phyloP scores from a whole-genome alignment of 73 alveolate genomes.

The Tetrahymena thermophila region DNA sequence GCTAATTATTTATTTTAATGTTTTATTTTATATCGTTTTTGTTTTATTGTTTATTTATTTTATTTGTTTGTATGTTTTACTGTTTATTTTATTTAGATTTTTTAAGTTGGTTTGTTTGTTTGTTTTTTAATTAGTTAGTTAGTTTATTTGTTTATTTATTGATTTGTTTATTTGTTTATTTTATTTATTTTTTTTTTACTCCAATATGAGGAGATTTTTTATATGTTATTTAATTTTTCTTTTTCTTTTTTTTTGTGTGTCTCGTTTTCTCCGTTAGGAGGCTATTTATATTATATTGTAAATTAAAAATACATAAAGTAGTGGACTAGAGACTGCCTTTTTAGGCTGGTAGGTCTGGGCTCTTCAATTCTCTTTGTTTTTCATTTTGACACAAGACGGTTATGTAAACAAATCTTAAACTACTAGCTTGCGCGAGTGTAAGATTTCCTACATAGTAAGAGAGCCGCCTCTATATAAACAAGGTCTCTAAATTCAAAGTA shows the following conservation, averaged over 20 bases:
- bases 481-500: neutral
- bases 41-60: neutral
- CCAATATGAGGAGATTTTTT: neutral
- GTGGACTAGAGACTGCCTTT: conserved; percentile 5
- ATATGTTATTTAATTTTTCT: neutral
- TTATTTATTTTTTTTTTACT: neutral
- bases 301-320: neutral
- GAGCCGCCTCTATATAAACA: neutral
- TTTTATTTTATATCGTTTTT: too few relatives aligned
- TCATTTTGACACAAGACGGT: neutral
- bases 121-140: neutral
- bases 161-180: neutral
- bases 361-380: neutral
- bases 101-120: neutral
- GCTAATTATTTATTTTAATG: too few relatives aligned
- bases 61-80: neutral
- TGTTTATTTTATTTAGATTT: neutral
- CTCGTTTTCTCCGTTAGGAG: neutral
- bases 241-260: neutral
- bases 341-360: conserved; percentile 5
- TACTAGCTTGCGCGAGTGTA: neutral
- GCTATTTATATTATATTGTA: neutral
- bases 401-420: neutral
- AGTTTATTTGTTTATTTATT: neutral
- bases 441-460: neutral